Evolutionary conservation across 768 basidiomycete species (phyloP).

Genomic region (Pleurotus salmoneostramineus): DNA sequence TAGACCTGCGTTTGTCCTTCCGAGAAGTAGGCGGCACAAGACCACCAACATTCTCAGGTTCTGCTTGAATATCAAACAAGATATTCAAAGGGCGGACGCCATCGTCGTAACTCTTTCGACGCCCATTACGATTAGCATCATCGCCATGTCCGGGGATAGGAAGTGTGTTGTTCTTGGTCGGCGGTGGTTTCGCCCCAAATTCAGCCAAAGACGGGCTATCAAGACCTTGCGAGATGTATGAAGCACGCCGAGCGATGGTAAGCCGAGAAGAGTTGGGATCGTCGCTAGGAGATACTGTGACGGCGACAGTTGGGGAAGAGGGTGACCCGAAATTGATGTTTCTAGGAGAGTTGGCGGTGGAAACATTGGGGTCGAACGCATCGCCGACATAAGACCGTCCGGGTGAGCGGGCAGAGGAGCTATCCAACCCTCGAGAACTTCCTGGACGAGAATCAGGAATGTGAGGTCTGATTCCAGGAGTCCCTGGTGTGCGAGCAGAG

Average conservation of each 20-base stretch:
- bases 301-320: constrained; percentile 32
- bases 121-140: constrained; percentile 18
- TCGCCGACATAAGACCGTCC: constrained; percentile 33
- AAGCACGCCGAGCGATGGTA: not conserved
- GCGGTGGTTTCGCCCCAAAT: constrained; percentile 11
- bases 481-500: not conserved
- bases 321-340: constrained; percentile 17
- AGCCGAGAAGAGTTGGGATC: constrained; percentile 14
- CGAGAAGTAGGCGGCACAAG: constrained; percentile 32
- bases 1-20: constrained; percentile 43
- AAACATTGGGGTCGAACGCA: constrained; percentile 27
- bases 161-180: constrained; percentile 36
- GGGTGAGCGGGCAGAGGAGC: constrained; percentile 18
- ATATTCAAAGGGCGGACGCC: constrained; percentile 38
- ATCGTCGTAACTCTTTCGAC: constrained; percentile 41
- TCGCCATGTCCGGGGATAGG: constrained; percentile 27
- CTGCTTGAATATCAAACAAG: constrained; percentile 15
- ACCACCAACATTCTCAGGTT: constrained; percentile 19
- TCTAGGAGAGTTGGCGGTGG: constrained; percentile 10
- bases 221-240: not conserved
- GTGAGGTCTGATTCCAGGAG: too few species aligned
- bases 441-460: constrained; percentile 13
- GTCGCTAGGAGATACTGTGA: constrained; percentile 38
- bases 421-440: constrained; percentile 15
- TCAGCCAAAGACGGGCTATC: constrained; percentile 2